These are phyloP conservation scores for Aaosphaeria arxii DNA, from an alignment of 2,329 filamentous ascomycete species.

Conservation along the genomic window DNA sequence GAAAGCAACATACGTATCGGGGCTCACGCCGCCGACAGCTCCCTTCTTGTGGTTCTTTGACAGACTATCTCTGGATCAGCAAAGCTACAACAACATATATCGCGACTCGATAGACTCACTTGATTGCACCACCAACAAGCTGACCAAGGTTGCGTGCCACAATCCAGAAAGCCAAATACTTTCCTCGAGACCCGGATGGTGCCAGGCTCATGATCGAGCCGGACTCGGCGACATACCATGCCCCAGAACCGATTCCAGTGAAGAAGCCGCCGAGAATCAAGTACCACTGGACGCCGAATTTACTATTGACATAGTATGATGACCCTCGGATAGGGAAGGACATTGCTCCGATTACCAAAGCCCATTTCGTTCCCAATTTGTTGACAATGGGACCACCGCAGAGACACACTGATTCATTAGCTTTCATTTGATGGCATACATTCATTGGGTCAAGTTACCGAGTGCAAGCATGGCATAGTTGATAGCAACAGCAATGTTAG, in stretches of 20 bases:
- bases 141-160: conserved; percentile 48
- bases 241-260: conserved; percentile 33
- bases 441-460: conserved; percentile 3
- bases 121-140: conserved; percentile 47
- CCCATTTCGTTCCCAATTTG: conserved; percentile 48
- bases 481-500: conserved; percentile 38
- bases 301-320: conserved; percentile 50
- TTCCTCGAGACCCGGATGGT: conserved; percentile 46
- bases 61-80: conserved; percentile 4
- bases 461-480: conserved; percentile 26
- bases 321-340: conserved; percentile 48
- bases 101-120: conserved; percentile 8
- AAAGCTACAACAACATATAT: not conserved
- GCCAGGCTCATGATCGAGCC: conserved; percentile 50
- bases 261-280: conserved; percentile 24
- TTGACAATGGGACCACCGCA: conserved; percentile 47
- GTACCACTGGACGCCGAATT: conserved; percentile 50
- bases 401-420: conserved; percentile 33
- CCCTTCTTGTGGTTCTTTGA: conserved; percentile 27
- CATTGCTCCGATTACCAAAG: conserved; percentile 41
- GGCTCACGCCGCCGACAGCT: conserved; percentile 37
- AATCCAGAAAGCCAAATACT: conserved; percentile 50
- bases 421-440: not conserved
- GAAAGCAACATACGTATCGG: conserved; percentile 48
- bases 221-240: conserved; percentile 51